Base-by-base conservation (phyloP, 2,329 filamentous ascomycete species). In the Zymoseptoria tritici region DNA sequence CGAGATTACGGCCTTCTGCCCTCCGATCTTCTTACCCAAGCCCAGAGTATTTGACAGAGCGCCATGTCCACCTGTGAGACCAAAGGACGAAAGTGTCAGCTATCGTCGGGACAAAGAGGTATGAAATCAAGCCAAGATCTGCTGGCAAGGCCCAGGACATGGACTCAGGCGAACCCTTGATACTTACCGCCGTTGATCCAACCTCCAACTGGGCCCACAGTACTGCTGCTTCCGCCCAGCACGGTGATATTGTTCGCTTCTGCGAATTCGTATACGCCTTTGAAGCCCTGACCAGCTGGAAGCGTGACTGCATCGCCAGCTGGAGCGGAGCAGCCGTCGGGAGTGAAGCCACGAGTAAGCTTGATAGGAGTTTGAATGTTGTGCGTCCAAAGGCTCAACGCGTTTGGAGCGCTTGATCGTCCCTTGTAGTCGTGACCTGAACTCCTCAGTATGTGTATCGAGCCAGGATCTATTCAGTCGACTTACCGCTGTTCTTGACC, bases 401-500 rank as follows among this genome's bases (percentile, higher is more conserved):
- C 36, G 16, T 56, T 52, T 1, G 54, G 53, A 7, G n/a, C 51
- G 24, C 52, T 46, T 13, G 24, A 49, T 46, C 49, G 54, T 9
- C 60, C 57, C 29, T 57, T 56, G 22, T 57, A 62, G 29, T 62
- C 61, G 50, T 62, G 61, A 5, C 61, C 61, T 9, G 58, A 54
- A 42, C 58, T 60, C 19, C 54, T 60, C 16, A 60, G 53, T 22
- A 42, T 16, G 36, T 16, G 16, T 4, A 2, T 42, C 11, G 36
- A 21, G 46, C 20, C 49, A 57, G 8, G 21, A 55, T 57, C 11
- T 57, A 64, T 2, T 64, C 59, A 20, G n/a, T 16, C 6, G 11
- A 13, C 36, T 70, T 66, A 4, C 69, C 69, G 16, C 58, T 63
- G 54, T 65, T 66, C 60, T 70, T 69, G 57, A 70, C 63, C 1